Evolutionary conservation across 495 filamentous ascomycete species (phyloP).

Genomic region (Lophium mytilinum): DNA sequence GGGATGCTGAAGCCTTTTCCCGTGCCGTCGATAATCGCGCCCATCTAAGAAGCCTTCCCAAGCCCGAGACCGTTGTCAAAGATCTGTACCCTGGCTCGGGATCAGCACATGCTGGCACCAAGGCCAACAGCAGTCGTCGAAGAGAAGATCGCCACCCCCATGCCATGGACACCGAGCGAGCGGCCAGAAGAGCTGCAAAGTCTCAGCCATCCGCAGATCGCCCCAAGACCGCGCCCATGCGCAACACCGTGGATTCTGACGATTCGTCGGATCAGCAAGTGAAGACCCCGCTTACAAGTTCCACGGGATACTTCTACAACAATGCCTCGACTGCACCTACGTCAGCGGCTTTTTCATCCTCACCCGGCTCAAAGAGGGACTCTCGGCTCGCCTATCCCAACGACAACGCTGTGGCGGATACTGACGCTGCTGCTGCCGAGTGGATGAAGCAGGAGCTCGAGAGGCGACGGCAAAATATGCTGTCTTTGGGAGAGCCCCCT

Average conservation of each 20-base stretch:
- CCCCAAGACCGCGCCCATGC: conserved; percentile 12
- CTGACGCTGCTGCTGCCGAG: conserved; percentile 25
- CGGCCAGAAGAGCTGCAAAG: conserved; percentile 3
- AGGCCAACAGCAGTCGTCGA: conserved; percentile 22
- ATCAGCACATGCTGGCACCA: conserved; percentile 1
- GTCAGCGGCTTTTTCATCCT: conserved; percentile 29
- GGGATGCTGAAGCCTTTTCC: not conserved
- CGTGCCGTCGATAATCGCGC: not conserved
- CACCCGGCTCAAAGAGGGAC: conserved; percentile 29
- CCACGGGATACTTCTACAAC: conserved; percentile 23
- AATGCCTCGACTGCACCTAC: conserved; percentile 33
- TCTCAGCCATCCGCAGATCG: conserved; percentile 3
- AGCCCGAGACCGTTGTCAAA: conserved; percentile 5
- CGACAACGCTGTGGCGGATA: conserved; percentile 14
- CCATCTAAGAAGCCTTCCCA: not conserved
- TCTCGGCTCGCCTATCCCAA: conserved; percentile 19
- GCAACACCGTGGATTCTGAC: conserved; percentile 21
- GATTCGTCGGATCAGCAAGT: conserved; percentile 8
- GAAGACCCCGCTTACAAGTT: conserved; percentile 26
- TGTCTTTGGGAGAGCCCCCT: conserved; percentile 1
- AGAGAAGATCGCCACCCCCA: not conserved
- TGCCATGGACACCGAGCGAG: not conserved
- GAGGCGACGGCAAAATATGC: conserved; percentile 21
- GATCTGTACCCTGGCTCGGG: conserved; percentile 1
- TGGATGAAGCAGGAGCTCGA: conserved; percentile 32